Evolutionary conservation across 805 yeast species (phyloP), one percentile per base, ranked within the genome.

Genomic region (Starmerella vaccinii): DNA sequence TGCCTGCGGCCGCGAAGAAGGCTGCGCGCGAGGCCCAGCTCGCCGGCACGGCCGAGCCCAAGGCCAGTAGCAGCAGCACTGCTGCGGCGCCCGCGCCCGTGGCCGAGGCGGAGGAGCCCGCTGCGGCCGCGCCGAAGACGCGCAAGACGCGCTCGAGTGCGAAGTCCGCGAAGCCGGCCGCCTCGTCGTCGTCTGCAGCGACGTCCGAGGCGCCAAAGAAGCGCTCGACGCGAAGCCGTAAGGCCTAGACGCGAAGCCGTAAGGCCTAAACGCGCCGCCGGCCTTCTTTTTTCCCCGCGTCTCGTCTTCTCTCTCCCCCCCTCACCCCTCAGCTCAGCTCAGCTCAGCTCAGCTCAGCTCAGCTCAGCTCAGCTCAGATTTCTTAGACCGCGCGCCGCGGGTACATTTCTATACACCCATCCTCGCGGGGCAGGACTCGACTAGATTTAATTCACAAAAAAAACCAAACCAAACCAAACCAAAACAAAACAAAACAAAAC

Each of bases 1-100:
- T 59, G 15, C 61, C 63, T 45, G 56, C 59, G 37, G 57, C 59
- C 18, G 56, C 58, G 16, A 54, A 54, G 58, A 53, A 51, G 46
- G 50, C 58, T 15, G 27, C 35, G 29, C 49, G 47, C 18, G 46
- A 33, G 22, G 38, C 42, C 3, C 27, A 50, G 23, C 33, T 47
- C 8, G 26, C 43, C 18, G 51, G 32, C 46, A 13, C 55, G 3
- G 49, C 42, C 10, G 46, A 43, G 34, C 23, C 18, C 29, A 10
- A 43, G 38, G 3, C 35, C n/a, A n/a, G n/a, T n/a, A n/a, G n/a
- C n/a, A 10, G 7, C 29, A 26, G 29, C 29, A 12, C 29, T 15
- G 45, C 22, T 21, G 33, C 5, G 30, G 33, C 7, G 27, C 4
- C 42, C 15, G 13, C 23, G 43, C 43, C 43, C 19, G 43, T 24